Conservation (phyloP, 2,329 filamentous ascomycete genomes). For the Seiridium cupressi region DNA sequence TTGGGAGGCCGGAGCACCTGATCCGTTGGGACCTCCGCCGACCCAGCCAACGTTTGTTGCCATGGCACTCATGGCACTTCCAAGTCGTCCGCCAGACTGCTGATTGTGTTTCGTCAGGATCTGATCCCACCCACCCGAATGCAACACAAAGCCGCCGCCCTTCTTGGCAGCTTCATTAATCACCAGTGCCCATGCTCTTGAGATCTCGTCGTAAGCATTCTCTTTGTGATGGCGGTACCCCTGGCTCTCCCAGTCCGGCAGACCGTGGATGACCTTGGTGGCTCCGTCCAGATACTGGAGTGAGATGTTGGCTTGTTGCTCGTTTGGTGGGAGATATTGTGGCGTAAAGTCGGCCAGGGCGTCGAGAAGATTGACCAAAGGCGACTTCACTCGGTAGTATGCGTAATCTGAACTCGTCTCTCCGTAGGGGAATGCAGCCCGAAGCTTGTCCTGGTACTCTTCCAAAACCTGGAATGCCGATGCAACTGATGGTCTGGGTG, state of each 20-base stretch:
- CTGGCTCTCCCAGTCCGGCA: constrained; percentile 88
- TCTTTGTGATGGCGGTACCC: constrained; percentile 91
- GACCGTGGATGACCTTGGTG: constrained; percentile 82
- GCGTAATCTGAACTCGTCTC: constrained; percentile 86
- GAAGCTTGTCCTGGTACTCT: constrained; percentile 78
- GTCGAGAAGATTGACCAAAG: constrained; percentile 77
- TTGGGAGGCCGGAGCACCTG: constrained; percentile 15
- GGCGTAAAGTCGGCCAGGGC: constrained; percentile 92
- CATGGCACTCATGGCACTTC: constrained; percentile 76
- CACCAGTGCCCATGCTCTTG: constrained; percentile 88
- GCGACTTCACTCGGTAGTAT: constrained; percentile 87
- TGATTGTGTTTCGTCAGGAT: constrained; percentile 85
- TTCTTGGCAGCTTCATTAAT: constrained; percentile 88
- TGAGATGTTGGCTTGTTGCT: constrained; percentile 78
- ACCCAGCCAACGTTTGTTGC: constrained; percentile 77
- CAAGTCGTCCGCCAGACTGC: constrained; percentile 77
- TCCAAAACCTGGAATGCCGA: constrained; percentile 78
- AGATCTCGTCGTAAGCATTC: constrained; percentile 93
- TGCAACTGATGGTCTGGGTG: constrained; percentile 81
- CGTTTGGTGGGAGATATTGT: constrained; percentile 90
- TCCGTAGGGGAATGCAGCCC: constrained; percentile 80
- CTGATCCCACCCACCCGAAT: constrained; percentile 91
- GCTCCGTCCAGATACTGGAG: constrained; percentile 86
- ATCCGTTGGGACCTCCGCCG: constrained; percentile 37
- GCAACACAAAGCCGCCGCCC: constrained; percentile 84